Base-by-base conservation (phyloP, 106 monocot genomes). In the Ottelia alismoides region DNA sequence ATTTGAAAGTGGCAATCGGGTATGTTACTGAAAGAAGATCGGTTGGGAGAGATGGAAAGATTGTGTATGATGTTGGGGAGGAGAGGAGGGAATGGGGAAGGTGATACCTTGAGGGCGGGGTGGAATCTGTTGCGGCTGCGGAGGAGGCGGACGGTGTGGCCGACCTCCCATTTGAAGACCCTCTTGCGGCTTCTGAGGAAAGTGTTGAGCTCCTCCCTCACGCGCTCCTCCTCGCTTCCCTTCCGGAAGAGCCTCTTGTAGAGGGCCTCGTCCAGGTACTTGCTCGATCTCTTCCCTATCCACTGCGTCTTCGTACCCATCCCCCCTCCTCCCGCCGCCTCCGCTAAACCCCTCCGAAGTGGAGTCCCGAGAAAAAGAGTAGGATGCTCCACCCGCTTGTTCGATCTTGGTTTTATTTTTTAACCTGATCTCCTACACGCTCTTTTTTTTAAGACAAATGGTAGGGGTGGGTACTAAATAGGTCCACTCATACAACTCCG, bases 131-230 rank as follows among this genome's bases (percentile, higher is more conserved):
- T 57, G 49, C 85, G 89, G 49, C 58, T 62, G 7, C 89, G 89
- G 59, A 98, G 89, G 57, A 74, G 78, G 72, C 79, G 82, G 61
- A 98, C 45, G 51, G 89, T 51, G 55, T 85, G 70, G 22, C 85
- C 89, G 61, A 98, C 89, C 79, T 98, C 96, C 96, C 96, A 98
- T 45, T 90, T 98, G 70, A 70, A 85, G 51, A 79, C 96, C 32
- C 76, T 73, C 75, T 90, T 98, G 57, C 79, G 71, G 74, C 85
- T 90, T 64, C 77, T 79, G 71, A 98, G 76, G 74, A 98, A 98
- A 20, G 35, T 25, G 23, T 72, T 74, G 44, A 90, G 73, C 74
- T 85, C 81, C 52, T 52, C 56, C 27, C 77, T 58, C 14, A 98
- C 82, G 48, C 56, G 60, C 69, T 28, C 68, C 57, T 82, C 63